A percentile compares a stretch with the other conserved stretches of the same genome.
Evolutionary conservation across 2,329 filamentous ascomycete genomes (phyloP).

Genomic region (Sclerotinia nivalis): DNA sequence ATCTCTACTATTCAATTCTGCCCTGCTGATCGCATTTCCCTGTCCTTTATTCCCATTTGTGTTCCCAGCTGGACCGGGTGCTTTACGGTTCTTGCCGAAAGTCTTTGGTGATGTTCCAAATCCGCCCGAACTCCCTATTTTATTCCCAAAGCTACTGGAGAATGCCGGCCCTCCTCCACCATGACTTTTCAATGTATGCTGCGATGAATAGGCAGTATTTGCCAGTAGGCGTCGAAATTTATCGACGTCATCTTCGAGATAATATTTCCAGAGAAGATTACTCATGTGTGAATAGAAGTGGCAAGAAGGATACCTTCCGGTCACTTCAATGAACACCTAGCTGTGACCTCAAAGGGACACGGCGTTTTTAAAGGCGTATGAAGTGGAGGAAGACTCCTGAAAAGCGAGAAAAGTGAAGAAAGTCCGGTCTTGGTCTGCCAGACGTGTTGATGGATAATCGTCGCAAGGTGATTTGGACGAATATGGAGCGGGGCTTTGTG

Average conservation of each 20-base stretch:
- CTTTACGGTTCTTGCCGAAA: slow-evolving; percentile 53
- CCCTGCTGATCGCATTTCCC: slow-evolving; percentile 48
- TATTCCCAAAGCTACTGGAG: slow-evolving; percentile 45
- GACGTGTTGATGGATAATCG: slow-evolving; percentile 4
- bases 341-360: slow-evolving; percentile 84
- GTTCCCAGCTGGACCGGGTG: slow-evolving; percentile 51
- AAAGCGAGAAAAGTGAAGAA: slow-evolving; percentile 18
- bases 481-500: slow-evolving; percentile 12
- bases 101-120: slow-evolving; percentile 52
- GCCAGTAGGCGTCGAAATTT: slow-evolving; percentile 87
- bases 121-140: slow-evolving; percentile 39
- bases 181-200: slow-evolving; percentile 57
- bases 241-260: slow-evolving; percentile 97
- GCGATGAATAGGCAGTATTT: slow-evolving; percentile 59
- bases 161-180: slow-evolving; percentile 43
- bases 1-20: slow-evolving; percentile 84
- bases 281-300: slow-evolving; percentile 70
- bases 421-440: slow-evolving; percentile 25
- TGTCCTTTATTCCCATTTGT: slow-evolving; percentile 49
- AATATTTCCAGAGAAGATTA: slow-evolving; percentile 94
- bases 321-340: slow-evolving; percentile 63
- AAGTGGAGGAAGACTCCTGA: slow-evolving; percentile 50
- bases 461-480: slow-evolving; percentile 13
- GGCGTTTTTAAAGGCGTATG: slow-evolving; percentile 81
- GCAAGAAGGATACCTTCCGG: slow-evolving; percentile 41